Percentiles rank a stretch among this genome's conserved stretches.
Conservation (phyloP, 202 grass and related monocot species). For the Setaria italica region DNA sequence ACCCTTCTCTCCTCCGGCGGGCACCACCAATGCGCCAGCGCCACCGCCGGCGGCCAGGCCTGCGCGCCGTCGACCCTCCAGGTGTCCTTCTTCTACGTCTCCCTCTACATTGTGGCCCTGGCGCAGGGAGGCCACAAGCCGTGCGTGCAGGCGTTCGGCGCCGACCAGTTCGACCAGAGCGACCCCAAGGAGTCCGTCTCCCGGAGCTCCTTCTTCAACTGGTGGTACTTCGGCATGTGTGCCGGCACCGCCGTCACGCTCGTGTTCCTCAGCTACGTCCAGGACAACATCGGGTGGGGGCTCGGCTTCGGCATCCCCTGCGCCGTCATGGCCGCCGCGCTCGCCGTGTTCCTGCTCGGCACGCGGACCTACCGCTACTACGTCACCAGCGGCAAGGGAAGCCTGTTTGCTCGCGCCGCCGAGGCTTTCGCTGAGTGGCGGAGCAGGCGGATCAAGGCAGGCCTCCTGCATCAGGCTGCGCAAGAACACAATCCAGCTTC, state of each 20-base stretch:
- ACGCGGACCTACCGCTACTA: constrained; percentile 64
- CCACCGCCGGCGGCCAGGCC: neutral
- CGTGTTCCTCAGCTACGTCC: constrained; percentile 63
- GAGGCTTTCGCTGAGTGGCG: constrained; percentile 42
- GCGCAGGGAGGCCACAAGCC: constrained; percentile 71
- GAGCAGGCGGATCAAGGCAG: constrained; percentile 16
- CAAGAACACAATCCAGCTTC: neutral
- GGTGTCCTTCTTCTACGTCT: constrained; percentile 58
- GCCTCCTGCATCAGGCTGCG: neutral
- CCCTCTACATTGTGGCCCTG: constrained; percentile 59
- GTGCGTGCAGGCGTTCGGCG: constrained; percentile 66
- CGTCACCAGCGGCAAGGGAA: neutral
- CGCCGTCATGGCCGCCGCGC: constrained; percentile 46
- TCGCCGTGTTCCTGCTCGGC: constrained; percentile 63
- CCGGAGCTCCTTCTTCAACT: constrained; percentile 95
- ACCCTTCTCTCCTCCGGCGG: constrained; percentile 50
- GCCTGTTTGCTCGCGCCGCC: constrained; percentile 11
- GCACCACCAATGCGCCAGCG: constrained; percentile 28
- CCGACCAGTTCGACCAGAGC: constrained; percentile 69
- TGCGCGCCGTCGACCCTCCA: constrained; percentile 46
- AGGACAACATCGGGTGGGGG: constrained; percentile 65
- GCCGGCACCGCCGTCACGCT: constrained; percentile 53
- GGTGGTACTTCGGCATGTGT: constrained; percentile 85
- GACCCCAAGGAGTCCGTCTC: constrained; percentile 52
- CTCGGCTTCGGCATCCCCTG: constrained; percentile 66